phyloP scores from a whole-genome alignment of 2,329 filamentous ascomycete species.

The Epichloe sp. region DNA sequence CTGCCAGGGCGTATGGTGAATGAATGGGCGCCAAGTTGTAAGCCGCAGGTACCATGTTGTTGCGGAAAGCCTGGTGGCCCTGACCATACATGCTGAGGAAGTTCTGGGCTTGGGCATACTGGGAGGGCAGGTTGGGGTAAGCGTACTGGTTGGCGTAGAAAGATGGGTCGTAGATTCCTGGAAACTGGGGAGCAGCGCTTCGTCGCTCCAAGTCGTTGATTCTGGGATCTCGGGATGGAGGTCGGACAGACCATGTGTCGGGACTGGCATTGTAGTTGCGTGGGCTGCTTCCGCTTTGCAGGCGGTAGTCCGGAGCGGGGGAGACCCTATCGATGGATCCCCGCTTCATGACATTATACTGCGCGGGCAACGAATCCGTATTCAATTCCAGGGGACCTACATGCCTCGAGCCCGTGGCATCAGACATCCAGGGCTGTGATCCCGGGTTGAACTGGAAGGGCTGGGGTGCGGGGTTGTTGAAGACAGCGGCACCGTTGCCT shows the following conservation, averaged over 20 bases:
- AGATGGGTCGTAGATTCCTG: conserved; percentile 14
- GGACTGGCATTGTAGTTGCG: conserved; percentile 16
- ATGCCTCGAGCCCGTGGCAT: conserved; percentile 14
- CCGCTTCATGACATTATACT: conserved; percentile 19
- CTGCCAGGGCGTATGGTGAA: conserved; percentile 17
- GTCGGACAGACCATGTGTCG: conserved; percentile 26
- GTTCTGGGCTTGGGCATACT: conserved; percentile 20
- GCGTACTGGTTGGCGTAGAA: conserved; percentile 21
- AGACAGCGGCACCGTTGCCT: conserved; percentile 9
- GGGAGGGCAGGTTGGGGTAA: conserved; percentile 16
- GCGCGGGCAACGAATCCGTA: conserved; percentile 16
- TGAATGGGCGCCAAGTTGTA: conserved; percentile 21
- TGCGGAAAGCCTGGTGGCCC: conserved; percentile 13
- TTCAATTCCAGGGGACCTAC: conserved; percentile 19
- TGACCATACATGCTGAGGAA: conserved; percentile 10
- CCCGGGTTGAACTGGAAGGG: conserved; percentile 35
- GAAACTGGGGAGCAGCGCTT: conserved; percentile 18
- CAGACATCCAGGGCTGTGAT: conserved; percentile 32
- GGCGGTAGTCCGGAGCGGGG: conserved; percentile 16
- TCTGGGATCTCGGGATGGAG: conserved; percentile 21
- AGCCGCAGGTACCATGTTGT: conserved; percentile 22
- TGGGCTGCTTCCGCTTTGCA: conserved; percentile 16
- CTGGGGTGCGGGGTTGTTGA: conserved; percentile 19
- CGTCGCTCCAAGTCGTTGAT: conserved; percentile 27
- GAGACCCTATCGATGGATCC: conserved; percentile 27